Evolutionary conservation across 805 yeast genomes (phyloP).

Genomic region (Metschnikowia matae): DNA sequence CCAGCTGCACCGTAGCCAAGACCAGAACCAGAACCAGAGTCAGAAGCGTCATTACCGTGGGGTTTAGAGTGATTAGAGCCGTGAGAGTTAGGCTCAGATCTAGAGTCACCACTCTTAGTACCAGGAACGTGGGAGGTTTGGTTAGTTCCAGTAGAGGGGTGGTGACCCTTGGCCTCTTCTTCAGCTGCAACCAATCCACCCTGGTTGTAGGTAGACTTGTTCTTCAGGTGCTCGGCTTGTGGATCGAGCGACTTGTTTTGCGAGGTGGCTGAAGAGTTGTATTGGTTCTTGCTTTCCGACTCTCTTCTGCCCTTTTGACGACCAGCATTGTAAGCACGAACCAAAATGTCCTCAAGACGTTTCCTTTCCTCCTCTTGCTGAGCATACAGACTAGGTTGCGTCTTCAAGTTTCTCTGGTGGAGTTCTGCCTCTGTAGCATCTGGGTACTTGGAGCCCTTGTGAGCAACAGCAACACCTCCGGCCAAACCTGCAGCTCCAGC

Average conservation of each 20-base stretch:
- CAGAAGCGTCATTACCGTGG: not conserved
- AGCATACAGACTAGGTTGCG: slow-evolving; percentile 20
- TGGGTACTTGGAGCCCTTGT: slow-evolving; percentile 11
- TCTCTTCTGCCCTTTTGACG: slow-evolving; percentile 13
- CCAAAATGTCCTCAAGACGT: slow-evolving; percentile 11
- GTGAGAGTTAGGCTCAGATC: not conserved
- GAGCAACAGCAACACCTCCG: slow-evolving; percentile 14
- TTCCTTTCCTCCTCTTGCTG: slow-evolving; percentile 13
- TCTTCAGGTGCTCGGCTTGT: slow-evolving; percentile 22
- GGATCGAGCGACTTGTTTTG: slow-evolving; percentile 16
- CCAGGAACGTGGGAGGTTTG: not conserved
- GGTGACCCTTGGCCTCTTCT: slow-evolving; percentile 10
- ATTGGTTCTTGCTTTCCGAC: slow-evolving; percentile 1
- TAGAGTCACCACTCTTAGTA: not conserved
- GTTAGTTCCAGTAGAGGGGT: not conserved
- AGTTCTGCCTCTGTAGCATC: slow-evolving; percentile 26
- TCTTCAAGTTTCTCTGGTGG: slow-evolving; percentile 19
- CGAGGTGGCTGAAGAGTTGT: slow-evolving; percentile 8
- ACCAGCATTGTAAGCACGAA: slow-evolving; percentile 19
- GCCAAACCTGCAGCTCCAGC: slow-evolving; percentile 11
- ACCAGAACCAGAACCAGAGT: not conserved
- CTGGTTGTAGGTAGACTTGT: slow-evolving; percentile 31
- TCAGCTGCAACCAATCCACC: slow-evolving; percentile 24
- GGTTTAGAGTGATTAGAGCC: not conserved
- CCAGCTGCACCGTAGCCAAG: not conserved